Evolutionary conservation across 2,329 filamentous ascomycete genomes (phyloP).

Genomic region (Triangularia setosa): DNA sequence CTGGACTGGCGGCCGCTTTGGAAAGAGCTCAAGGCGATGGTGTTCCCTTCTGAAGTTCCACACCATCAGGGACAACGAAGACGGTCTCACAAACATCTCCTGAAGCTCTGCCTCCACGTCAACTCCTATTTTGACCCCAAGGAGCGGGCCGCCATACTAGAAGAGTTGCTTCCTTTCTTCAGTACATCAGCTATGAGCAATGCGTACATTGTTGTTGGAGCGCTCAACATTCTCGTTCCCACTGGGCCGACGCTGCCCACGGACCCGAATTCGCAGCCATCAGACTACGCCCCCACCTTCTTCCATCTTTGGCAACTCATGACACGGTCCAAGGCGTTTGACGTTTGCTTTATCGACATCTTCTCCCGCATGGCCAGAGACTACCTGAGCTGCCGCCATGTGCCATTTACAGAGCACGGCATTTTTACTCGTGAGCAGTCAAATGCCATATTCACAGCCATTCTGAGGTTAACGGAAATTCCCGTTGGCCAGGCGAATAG

Average conservation of each 20-base stretch:
- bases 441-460: constrained; percentile 85
- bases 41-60: constrained; percentile 80
- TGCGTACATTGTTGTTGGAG: constrained; percentile 85
- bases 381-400: constrained; percentile 67
- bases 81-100: constrained; percentile 61
- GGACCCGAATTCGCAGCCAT: constrained; percentile 73
- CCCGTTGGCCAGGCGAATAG: constrained; percentile 94
- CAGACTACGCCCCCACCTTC: constrained; percentile 85
- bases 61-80: constrained; percentile 54
- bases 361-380: constrained; percentile 85
- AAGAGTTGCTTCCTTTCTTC: constrained; percentile 81
- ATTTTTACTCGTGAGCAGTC: constrained; percentile 92
- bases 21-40: constrained; percentile 86
- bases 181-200: constrained; percentile 89
- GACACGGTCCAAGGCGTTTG: constrained; percentile 81
- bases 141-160: constrained; percentile 76
- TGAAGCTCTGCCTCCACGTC: constrained; percentile 85
- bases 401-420: constrained; percentile 80
- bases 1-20: constrained; percentile 93
- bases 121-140: constrained; percentile 89
- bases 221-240: constrained; percentile 83
- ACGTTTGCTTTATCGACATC: constrained; percentile 83
- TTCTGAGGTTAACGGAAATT: constrained; percentile 86
- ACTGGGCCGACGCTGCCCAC: constrained; percentile 72
- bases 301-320: constrained; percentile 97